Base-by-base conservation (phyloP, 345 rosid species). In the Leavenworthia alabamica region DNA sequence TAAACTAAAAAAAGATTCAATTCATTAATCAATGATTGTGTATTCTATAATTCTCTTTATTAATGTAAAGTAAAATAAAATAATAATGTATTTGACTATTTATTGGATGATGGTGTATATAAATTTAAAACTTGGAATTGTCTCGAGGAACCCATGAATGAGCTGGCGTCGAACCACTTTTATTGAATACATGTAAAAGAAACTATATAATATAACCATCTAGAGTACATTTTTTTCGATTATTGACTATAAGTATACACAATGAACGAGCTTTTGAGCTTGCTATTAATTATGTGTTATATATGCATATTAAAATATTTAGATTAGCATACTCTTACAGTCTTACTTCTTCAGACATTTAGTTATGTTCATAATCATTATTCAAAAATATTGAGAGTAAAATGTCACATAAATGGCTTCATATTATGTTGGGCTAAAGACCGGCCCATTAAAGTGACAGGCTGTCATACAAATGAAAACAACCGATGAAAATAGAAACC, bases 91-190 rank as follows among this genome's bases (percentile, higher is more conserved):
- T 59, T 50, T 33, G 54, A 59, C 54, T 68, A 51, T 50, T 40
- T 20, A 40, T 48, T 40, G 52, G 20, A 11, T 48, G 51, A 4
- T n/a, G 27, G 23, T 15, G n/a, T 14, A 23, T 26, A 48, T 29
- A 49, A 12, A 24, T 19, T 8, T n/a, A 24, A 60, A 44, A 47
- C 39, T 7, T 12, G 6, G 5, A 9, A 26, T 35, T 49, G 62
- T 19, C 27, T 19, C 13, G 15, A 16, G 11, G 40, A 61, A 45
- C 62, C 56, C 62, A 69, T 26, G 46, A 22, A n/a, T 67, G 71
- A 56, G 71, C 57, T 67, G 71, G 58, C 48, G 39, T 41, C 51
- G 64, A 64, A 47, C 58, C 72, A 67, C 64, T 43, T 59, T 1
- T 16, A 68, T 59, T 59, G 29, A 41, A 68, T 41, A n/a, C n/a